These are phyloP conservation scores for Viola odorata DNA, from an alignment of 345 rosid species.

Conservation along the genomic window DNA sequence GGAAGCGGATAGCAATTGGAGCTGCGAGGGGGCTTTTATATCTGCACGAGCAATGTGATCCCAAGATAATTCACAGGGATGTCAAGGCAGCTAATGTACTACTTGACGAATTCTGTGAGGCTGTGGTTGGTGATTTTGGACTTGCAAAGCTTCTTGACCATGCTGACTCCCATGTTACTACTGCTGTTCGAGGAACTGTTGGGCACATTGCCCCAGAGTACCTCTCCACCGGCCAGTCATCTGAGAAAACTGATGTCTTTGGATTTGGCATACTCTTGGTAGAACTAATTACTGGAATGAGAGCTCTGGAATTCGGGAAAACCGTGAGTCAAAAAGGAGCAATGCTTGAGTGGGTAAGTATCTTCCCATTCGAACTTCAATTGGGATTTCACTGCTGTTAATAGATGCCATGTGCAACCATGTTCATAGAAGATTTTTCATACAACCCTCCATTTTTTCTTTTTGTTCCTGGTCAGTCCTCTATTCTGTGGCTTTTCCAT, in stretches of 20 bases:
- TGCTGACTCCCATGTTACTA: conserved; percentile 85
- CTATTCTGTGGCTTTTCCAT: too few species aligned
- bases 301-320: conserved; percentile 90
- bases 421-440: not conserved
- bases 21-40: conserved; percentile 87
- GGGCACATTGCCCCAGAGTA: conserved; percentile 97
- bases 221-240: conserved; percentile 93
- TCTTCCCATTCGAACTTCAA: not conserved
- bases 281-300: conserved; percentile 91
- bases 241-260: conserved; percentile 93
- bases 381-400: not conserved
- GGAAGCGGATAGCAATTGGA: conserved; percentile 89
- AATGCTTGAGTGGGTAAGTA: conserved; percentile 83
- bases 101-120: conserved; percentile 77
- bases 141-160: conserved; percentile 91
- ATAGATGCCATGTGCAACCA: not conserved
- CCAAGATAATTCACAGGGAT: conserved; percentile 88
- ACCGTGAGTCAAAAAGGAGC: conserved; percentile 82
- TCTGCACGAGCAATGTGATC: conserved; percentile 92
- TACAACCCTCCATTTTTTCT: not conserved
- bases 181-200: conserved; percentile 92
- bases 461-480: too few species aligned
- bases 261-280: conserved; percentile 89
- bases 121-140: conserved; percentile 94
- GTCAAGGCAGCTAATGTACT: conserved; percentile 93